Evolutionary conservation across 768 basidiomycete genomes (phyloP), one percentile per base, ranked within the genome.

Genomic region (Mycena albidolilacea): DNA sequence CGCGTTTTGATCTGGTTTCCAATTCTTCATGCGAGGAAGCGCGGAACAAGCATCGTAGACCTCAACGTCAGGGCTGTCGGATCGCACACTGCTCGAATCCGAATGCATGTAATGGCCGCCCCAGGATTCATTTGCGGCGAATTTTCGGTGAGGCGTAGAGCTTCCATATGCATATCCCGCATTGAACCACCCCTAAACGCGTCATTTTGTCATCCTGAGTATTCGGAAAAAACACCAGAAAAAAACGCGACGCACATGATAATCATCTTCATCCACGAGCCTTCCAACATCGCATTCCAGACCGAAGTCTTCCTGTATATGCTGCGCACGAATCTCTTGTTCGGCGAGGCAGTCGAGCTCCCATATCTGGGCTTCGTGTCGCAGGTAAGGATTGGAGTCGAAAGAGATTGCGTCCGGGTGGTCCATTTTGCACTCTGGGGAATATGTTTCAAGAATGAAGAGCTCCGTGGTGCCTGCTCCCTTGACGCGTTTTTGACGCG

Each of bases 351-450:
- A 62, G 23, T 39, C 37, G 38, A 69, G 48, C 12, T 61, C 59
- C 67, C 59, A 69, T 58, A 69, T 61, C 4, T 54, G 35, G 12
- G 67, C 67, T 35, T 69, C 59, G 35, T 62, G 60, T 39, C 59
- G 57, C 58, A 59, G 9, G 15, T 48, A 59, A 23, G 19, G 50
- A 15, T 50, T 12, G 35, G 11, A 7, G 23, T 48, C 17, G 10
- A 14, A 7, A 11, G 58, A 46, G 3, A 2, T n/a, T 21, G 5
- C 37, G 15, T 38, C 17, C 17, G n/a, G 19, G 0, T 17, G 7
- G 48, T 64, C 63, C 63, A 64, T 64, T 64, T 10, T 11, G 30
- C 17, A 14, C 19, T 35, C 44, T 64, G 59, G 17, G 7, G 15
- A 19, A 35, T 2, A 19, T 11, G 23, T 46, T 44, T 1, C 23